Conservation (phyloP, 805 yeast genomes). For the Yarrowia sp. region DNA sequence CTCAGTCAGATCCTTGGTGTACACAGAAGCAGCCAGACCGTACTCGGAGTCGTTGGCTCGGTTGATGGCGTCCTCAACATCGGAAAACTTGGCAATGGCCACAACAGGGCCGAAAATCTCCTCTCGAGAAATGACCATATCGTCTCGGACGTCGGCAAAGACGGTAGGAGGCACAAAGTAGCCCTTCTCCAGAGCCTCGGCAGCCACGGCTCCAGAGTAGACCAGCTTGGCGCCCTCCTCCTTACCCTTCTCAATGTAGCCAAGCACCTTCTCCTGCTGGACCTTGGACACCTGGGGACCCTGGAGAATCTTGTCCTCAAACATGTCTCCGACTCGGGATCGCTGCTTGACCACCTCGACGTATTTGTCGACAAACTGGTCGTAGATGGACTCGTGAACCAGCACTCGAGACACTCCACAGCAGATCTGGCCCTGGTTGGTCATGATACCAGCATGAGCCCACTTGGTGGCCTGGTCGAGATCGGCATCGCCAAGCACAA, state of each 20-base stretch:
- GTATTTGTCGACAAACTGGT: slow-evolving; percentile 60
- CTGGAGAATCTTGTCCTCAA: slow-evolving; percentile 66
- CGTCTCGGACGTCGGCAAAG: slow-evolving; percentile 64
- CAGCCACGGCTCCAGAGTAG: slow-evolving; percentile 67
- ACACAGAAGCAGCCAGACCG: slow-evolving; percentile 81
- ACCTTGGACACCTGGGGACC: slow-evolving; percentile 85
- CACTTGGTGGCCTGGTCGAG: slow-evolving; percentile 68
- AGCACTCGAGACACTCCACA: slow-evolving; percentile 91
- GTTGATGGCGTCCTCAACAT: slow-evolving; percentile 63
- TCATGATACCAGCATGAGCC: slow-evolving; percentile 78
- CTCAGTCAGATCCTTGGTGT: slow-evolving; percentile 60
- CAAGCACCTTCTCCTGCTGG: slow-evolving; percentile 72
- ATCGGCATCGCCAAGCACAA: slow-evolving; percentile 83
- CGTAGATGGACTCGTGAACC: slow-evolving; percentile 81
- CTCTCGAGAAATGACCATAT: slow-evolving; percentile 67
- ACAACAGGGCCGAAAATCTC: slow-evolving; percentile 92
- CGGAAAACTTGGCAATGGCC: slow-evolving; percentile 59
- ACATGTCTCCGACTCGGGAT: slow-evolving; percentile 65
- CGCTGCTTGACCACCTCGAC: slow-evolving; percentile 47
- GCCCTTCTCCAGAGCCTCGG: slow-evolving; percentile 47
- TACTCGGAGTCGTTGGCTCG: slow-evolving; percentile 74
- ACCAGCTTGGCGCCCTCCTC: slow-evolving; percentile 78
- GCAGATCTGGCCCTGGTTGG: slow-evolving; percentile 95
- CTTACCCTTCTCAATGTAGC: slow-evolving; percentile 72
- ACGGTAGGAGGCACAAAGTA: slow-evolving; percentile 73